Evolutionary conservation across 805 yeast genomes (phyloP).

Genomic region (Yarrowia sp.): DNA sequence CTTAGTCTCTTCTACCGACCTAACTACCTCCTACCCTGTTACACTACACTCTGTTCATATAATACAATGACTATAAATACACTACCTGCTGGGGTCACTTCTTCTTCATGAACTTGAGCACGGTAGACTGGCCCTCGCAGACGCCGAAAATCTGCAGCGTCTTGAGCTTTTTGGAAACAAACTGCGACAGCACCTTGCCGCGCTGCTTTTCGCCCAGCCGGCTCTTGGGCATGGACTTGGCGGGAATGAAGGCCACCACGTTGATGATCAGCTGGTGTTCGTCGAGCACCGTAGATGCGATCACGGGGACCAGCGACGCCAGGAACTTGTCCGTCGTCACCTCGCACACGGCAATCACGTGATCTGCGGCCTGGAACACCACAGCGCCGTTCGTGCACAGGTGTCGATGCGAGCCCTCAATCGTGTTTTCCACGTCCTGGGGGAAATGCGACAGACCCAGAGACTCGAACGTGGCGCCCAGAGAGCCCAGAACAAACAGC

Average conservation of each 20-base stretch:
- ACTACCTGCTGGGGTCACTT: slow-evolving; percentile 10
- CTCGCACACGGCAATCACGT: slow-evolving; percentile 78
- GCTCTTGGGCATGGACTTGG: slow-evolving; percentile 69
- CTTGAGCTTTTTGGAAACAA: slow-evolving; percentile 59
- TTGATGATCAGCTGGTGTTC: slow-evolving; percentile 85
- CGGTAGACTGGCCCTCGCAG: slow-evolving; percentile 40
- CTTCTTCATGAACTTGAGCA: slow-evolving; percentile 38
- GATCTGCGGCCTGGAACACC: slow-evolving; percentile 81
- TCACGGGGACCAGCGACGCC: slow-evolving; percentile 81
- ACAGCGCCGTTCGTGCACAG: slow-evolving; percentile 58
- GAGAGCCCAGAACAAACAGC: slow-evolving; percentile 81
- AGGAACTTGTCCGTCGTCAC: slow-evolving; percentile 54
- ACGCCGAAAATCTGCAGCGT: slow-evolving; percentile 45
- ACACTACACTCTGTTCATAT: no score
- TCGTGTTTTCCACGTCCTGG: slow-evolving; percentile 74
- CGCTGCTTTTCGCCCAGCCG: slow-evolving; percentile 80
- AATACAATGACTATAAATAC: slow-evolving; percentile 21
- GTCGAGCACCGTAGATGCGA: slow-evolving; percentile 78
- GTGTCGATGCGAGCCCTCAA: slow-evolving; percentile 60
- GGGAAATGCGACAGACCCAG: slow-evolving; percentile 93
- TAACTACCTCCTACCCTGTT: no score
- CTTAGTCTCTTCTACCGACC: no score
- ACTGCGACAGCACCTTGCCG: slow-evolving; percentile 63
- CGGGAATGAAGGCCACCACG: slow-evolving; percentile 77
- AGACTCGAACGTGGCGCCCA: slow-evolving; percentile 87